Conservation (phyloP, 768 basidiomycete species). For the Naematelia aurantialba region DNA sequence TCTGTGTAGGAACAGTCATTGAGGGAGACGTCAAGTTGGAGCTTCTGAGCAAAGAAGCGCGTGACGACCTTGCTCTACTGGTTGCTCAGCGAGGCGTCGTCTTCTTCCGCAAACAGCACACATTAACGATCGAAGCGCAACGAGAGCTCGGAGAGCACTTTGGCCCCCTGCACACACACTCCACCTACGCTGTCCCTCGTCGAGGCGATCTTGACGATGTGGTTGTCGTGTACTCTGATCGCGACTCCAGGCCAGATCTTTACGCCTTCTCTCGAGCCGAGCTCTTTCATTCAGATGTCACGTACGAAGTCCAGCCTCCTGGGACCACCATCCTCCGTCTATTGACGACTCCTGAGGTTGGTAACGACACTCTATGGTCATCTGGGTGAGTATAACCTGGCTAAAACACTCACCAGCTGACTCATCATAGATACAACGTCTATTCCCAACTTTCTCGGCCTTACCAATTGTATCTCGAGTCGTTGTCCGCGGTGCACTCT, state of each 20-base stretch:
- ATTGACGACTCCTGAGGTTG: conserved; percentile 65
- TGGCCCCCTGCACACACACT: conserved; percentile 67
- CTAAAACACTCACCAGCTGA: not conserved
- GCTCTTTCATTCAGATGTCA: conserved; percentile 78
- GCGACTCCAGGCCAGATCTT: conserved; percentile 46
- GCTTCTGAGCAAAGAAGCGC: conserved; percentile 39
- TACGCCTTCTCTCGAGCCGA: conserved; percentile 68
- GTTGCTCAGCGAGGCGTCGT: conserved; percentile 48
- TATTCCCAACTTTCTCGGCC: conserved; percentile 75
- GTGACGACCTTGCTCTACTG: conserved; percentile 48
- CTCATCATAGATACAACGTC: conserved; percentile 62
- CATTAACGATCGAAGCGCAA: conserved; percentile 43
- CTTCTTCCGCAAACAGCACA: conserved; percentile 45
- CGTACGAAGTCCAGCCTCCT: conserved; percentile 66
- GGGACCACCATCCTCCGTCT: conserved; percentile 72
- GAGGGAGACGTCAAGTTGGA: conserved; percentile 43
- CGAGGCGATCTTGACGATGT: conserved; percentile 58
- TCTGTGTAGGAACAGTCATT: conserved; percentile 42
- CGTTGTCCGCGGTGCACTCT: conserved; percentile 69
- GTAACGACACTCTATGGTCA: conserved; percentile 77
- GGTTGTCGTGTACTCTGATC: conserved; percentile 50
- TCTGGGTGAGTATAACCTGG: conserved; percentile 58
- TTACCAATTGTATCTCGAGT: conserved; percentile 72
- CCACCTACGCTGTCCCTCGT: conserved; percentile 70
- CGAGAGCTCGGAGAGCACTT: conserved; percentile 43